Base-by-base conservation (phyloP, 75 land plant genomes). In the Selaginella moellendorffii region DNA sequence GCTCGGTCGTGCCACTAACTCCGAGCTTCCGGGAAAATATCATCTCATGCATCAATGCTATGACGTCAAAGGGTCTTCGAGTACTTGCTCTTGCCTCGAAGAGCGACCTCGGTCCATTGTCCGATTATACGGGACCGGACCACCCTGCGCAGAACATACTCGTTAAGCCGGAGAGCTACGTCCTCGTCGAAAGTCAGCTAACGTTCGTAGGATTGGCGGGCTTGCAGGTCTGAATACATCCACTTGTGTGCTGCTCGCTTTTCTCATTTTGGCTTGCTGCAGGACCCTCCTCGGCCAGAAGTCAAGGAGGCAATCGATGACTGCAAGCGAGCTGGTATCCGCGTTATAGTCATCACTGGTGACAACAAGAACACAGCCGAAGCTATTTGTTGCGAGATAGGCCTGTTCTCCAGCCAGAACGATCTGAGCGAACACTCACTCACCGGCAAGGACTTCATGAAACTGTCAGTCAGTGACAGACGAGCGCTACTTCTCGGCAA, bases 301-400 rank as follows among this genome's bases (percentile, higher is more conserved):
- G 76, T 74, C 52, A 64, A 65, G 22, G 27, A 30, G n/a, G 71
- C 76, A n/a, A 74, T 74, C 28, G 53, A 68, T 27, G 72, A 74
- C 54, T 74, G 76, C 67, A 64, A 65, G 54, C 21, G 29, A 31
- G 76, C 76, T 29, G 76, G 76, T 1, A 69, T 74, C 2, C 62
- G 76, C 22, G 76, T 74, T 22, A 29, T 74, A n/a, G 76, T 74
- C 17, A 74, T 74, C 30, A 74, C 76, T 30, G 76, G 76, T 21
- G 76, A 74, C 27, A 74, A 74, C 66, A 74, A 74, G 31, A 74
- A 54, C 28, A 74, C 76, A 46, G 76, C 76, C 2, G 76, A 74
- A 62, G 76, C 76, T 17, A 74, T 74, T 21, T 74, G 76, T 52
- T 31, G 76, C 1, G 76, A 74, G 31, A 74, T 74, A 21, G 71